Base-by-base conservation (phyloP, 2,329 filamentous ascomycete species). In the Tolypocladium sp. region DNA sequence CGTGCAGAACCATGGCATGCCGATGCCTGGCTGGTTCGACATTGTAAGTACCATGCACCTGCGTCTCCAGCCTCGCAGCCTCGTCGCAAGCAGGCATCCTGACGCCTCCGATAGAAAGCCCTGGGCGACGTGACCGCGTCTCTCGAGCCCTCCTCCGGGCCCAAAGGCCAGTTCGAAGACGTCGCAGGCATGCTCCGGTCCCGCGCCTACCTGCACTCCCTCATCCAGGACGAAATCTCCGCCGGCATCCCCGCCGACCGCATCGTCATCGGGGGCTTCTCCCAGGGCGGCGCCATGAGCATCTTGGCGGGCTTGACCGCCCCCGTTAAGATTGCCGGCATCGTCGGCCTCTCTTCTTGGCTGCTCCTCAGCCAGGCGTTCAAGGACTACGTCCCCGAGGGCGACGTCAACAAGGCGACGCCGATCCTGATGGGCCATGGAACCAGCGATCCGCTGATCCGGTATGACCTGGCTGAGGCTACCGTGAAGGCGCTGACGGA, bases 391-490 rank as follows among this genome's bases (percentile, higher is more conserved):
- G 60, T 76, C 15, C 71, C 75, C 3, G 67, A 71, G 13, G 66
- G 58, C 37, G 75, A 80, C 78, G 52, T 62, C 60, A 79, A 82
- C 64, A 84, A 87, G 73, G 79, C 88, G 46, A 96, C 91, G 1
- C 89, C 90, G 1, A 86, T 97, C 63, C 90, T 94, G 74, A 89
- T 97, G 86, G 91, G 84, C 15, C 94, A 97, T 67, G 94, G 94
- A n/a, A 82, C 87, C 62, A 76, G 75, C 1, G 93, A 99, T 72
- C 81, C 81, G 17, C 77, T 96, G 3, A 89, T 97, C 10, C 81
- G 79, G 65, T 82, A 86, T 51, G 76, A 82, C 59, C 88, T 89
- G 73, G 93, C 90, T 17, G 75, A 84, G 70, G 71, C 79, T 73
- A 91, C 89, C 30, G 84, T 82, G 3, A 80, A 90, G 46, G 71